phyloP scores from a whole-genome alignment of 2,329 filamentous ascomycete species.

The Aspergillus fischeri region DNA sequence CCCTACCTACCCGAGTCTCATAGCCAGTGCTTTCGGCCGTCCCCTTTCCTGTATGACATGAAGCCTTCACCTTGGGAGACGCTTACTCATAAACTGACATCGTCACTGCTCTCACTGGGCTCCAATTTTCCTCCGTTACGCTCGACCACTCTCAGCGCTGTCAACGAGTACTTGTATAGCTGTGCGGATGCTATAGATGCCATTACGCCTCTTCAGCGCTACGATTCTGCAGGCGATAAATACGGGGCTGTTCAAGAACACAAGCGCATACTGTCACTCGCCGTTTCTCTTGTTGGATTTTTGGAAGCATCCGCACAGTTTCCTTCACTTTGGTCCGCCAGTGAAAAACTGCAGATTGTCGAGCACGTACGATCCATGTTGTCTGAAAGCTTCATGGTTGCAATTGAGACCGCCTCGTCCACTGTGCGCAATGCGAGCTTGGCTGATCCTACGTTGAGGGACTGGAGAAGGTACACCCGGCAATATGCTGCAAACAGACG shows the following conservation, averaged over 20 bases:
- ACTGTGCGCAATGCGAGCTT: slow-evolving; percentile 77
- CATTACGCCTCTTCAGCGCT: slow-evolving; percentile 52
- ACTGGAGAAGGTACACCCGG: slow-evolving; percentile 83
- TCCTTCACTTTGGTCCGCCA: slow-evolving; percentile 73
- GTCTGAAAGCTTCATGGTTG: slow-evolving; percentile 78
- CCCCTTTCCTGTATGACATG: slow-evolving; percentile 76
- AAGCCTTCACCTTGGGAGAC: slow-evolving; percentile 87
- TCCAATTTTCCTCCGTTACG: slow-evolving; percentile 67
- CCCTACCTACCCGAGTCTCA: slow-evolving; percentile 85
- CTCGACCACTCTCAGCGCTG: slow-evolving; percentile 59
- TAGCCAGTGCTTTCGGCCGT: slow-evolving; percentile 70
- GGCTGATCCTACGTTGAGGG: slow-evolving; percentile 62
- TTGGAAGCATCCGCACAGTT: slow-evolving; percentile 75
- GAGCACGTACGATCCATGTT: slow-evolving; percentile 68
- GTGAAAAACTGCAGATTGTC: slow-evolving; percentile 69
- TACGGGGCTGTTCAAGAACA: slow-evolving; percentile 51
- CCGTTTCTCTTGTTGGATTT: slow-evolving; percentile 85
- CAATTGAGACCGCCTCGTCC: slow-evolving; percentile 84
- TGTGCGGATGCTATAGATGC: slow-evolving; percentile 61
- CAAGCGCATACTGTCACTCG: slow-evolving; percentile 67
- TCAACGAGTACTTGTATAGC: slow-evolving; percentile 68
- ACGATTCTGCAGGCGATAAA: slow-evolving; percentile 50
- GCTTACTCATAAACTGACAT: slow-evolving; percentile 72
- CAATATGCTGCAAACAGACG: slow-evolving; percentile 76
- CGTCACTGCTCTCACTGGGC: slow-evolving; percentile 76